Percentiles rank a stretch among this genome's conserved stretches.
phyloP scores from a whole-genome alignment of 768 basidiomycete species.

The Tulasnella sp. region DNA sequence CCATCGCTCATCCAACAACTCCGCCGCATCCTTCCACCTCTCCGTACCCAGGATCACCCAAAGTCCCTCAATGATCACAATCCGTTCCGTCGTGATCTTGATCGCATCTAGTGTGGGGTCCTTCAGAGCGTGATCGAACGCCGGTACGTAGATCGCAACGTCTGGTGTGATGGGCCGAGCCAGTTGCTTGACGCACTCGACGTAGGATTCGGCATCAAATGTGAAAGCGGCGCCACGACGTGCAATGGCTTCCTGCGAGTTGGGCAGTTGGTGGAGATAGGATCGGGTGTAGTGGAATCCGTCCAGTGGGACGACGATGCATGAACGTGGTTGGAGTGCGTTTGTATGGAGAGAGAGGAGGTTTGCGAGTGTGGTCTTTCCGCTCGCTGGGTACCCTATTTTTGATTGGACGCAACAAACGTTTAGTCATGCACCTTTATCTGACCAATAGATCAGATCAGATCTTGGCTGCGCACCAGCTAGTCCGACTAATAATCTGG shows the following conservation, averaged over 20 bases:
- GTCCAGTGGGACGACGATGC: conserved; percentile 59
- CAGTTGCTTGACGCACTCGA: conserved; percentile 50
- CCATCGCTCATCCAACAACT: conserved; percentile 66
- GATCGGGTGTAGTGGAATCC: conserved; percentile 85
- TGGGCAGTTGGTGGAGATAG: conserved; percentile 61
- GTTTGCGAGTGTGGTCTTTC: conserved; percentile 68
- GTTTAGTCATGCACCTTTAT: not conserved
- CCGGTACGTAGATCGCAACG: conserved; percentile 46
- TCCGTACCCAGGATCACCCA: conserved; percentile 65
- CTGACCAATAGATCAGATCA: not conserved
- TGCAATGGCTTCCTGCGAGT: conserved; percentile 67
- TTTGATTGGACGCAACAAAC: not conserved
- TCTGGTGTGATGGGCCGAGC: conserved; percentile 19
- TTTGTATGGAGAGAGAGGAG: conserved; percentile 48
- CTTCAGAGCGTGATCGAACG: conserved; percentile 80
- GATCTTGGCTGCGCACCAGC: conserved; percentile 31
- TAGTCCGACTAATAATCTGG: conserved; percentile 58
- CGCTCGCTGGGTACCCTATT: conserved; percentile 62
- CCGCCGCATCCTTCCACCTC: conserved; percentile 59
- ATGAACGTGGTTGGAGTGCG: conserved; percentile 7
- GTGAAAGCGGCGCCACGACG: conserved; percentile 85
- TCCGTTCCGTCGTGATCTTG: conserved; percentile 53
- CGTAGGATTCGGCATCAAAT: conserved; percentile 67
- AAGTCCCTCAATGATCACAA: conserved; percentile 84
- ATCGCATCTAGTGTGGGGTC: conserved; percentile 61